Base-by-base conservation (phyloP, 768 basidiomycete species). In the Leucosporidium creatinivorum region DNA sequence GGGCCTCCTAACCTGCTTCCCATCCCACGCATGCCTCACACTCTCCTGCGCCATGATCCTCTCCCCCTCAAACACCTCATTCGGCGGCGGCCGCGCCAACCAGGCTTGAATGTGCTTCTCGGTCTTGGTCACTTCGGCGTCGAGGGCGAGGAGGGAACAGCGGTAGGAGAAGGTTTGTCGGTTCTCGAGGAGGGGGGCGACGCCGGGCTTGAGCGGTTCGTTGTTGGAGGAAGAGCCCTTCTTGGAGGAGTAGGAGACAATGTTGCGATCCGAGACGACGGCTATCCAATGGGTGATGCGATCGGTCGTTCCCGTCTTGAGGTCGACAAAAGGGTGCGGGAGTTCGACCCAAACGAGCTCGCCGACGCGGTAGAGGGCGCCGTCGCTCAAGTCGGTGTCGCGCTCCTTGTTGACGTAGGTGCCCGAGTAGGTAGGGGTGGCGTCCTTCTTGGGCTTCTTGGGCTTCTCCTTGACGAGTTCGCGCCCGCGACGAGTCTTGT, bases 281-380 rank as follows among this genome's bases (percentile, higher is more conserved):
- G 83, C 88, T 1, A 89, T 89, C 89, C 89, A 91, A 73, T 84
- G 86, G 30, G 77, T 74, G 69, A 91, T 87, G n/a, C 73, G 58
- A 82, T 80, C 79, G 79, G n/a, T 61, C 55, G 23, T 78, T 3
- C 30, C n/a, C 76, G 1, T 76, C 77, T 44, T 5, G 77, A 74
- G 1, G 79, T 75, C 1, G 81, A 81, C 4, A 49, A 89, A 85
- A 0, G 85, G 79, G 76, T 49, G 80, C 18, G 65, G 77, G 39
- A 90, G 78, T 15, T 81, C 81, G 63, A 85, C 87, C 87, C 88
- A 89, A 15, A 90, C 79, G 47, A 89, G 75, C 77, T 90, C 89
- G 44, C 84, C 84, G 19, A 83, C 81, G 67, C 89, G 82, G 74
- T 83, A 65, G 15, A 17, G 1, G 31, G n/a, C 18, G 10, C 63